phyloP scores from a whole-genome alignment of 306 rosid species.

The Pyrus betulifolia region DNA sequence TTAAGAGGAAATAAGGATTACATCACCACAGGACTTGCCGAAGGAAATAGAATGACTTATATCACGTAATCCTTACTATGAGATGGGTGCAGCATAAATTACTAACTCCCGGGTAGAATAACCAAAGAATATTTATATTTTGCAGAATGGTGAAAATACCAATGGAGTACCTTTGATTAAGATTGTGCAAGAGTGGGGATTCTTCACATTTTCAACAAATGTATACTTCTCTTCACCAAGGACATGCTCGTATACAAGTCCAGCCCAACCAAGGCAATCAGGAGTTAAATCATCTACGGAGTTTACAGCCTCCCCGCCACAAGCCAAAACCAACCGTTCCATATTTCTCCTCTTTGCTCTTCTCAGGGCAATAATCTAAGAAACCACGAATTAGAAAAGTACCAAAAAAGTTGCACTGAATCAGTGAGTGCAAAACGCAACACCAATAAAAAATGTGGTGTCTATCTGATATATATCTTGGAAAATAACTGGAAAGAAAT shows the following conservation, averaged over 20 bases:
- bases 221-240: conserved; percentile 98
- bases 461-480: neutral
- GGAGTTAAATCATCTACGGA: conserved; percentile 88
- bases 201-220: conserved; percentile 84
- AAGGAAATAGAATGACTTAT: neutral
- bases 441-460: neutral
- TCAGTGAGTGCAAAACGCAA: neutral
- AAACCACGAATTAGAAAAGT: neutral
- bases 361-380: conserved; percentile 82
- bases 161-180: conserved; percentile 72
- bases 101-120: neutral
- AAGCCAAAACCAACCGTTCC: conserved; percentile 95
- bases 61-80: neutral
- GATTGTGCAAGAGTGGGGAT: conserved; percentile 91
- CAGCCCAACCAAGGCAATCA: conserved; percentile 98
- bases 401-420: neutral
- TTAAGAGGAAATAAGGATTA: conserved; percentile 10
- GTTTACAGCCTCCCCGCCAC: conserved; percentile 97
- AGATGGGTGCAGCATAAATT: neutral
- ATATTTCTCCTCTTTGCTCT: conserved; percentile 99
- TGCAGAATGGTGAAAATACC: neutral
- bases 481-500: neutral
- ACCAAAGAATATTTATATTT: neutral
- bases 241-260: conserved; percentile 87
- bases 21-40: conserved; percentile 5